Evolutionary conservation across 2,329 filamentous ascomycete genomes (phyloP), one percentile per base, ranked within the genome.

Genomic region (Teratosphaeria nubilosa): DNA sequence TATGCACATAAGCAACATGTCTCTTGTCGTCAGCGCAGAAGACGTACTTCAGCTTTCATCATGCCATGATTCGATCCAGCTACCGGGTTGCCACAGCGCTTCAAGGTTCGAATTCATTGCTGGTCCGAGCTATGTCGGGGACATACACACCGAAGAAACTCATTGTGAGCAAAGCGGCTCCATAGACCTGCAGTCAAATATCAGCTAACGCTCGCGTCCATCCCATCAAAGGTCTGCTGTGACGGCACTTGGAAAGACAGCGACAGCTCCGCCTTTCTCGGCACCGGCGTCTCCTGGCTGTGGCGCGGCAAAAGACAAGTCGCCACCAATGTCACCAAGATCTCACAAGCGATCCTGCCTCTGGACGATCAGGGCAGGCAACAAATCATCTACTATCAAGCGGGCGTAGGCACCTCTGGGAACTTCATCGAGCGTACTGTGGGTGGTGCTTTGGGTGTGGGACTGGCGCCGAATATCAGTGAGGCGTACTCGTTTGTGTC

Each of bases 401-500:
- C 65, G 27, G 66, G 67, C 5, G 54, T 69, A 1, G 66, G 66
- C 10, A 65, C 58, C 16, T 59, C 62, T 13, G 56, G 56, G 16
- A 63, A 62, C 51, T 57, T 48, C 34, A 61, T 57, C 20, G 63
- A 32, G 27, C 59, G 61, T 25, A 37, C 66, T 3, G 37, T 65
- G n/a, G 63, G 64, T 27, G 66, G 65, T 9, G 64, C 60, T 10
- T 63, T 64, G 11, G 66, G 67, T 3, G 53, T 61, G 7, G 71
- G 72, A 5, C 60, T 74, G 11, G 64, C 63, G 7, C 69, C 69
- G 54, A 70, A 85, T 56, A 78, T 86, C 58, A 77, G 81, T 11
- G 82, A 84, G 65, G 80, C 82, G 0, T 86, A 86, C 64, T 76
- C 78, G 2, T 85, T 84, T 63, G 72, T 85, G 1, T 82, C 80